phyloP scores from a whole-genome alignment of 1,139 yeast genomes.

The Pichia sp. region DNA sequence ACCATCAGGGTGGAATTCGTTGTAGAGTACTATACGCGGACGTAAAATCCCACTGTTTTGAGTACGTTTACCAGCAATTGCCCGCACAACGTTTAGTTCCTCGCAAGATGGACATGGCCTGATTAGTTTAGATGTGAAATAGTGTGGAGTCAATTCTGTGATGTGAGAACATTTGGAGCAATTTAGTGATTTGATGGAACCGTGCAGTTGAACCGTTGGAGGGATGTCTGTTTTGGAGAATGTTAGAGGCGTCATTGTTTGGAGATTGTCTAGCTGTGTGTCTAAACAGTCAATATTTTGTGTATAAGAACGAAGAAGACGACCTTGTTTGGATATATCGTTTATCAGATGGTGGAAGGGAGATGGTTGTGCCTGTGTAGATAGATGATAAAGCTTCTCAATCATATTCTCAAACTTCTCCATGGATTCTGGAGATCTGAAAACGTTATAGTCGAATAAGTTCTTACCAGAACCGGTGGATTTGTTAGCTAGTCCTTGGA shows the following conservation, averaged over 20 bases:
- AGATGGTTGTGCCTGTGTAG: slow-evolving; percentile 59
- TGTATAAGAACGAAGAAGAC: slow-evolving; percentile 67
- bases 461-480: slow-evolving; percentile 58
- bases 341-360: slow-evolving; percentile 63
- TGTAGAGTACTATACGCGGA: slow-evolving; percentile 79
- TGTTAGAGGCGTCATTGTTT: slow-evolving; percentile 39
- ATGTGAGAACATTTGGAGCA: slow-evolving; percentile 69
- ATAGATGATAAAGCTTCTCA: slow-evolving; percentile 50
- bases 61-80: slow-evolving; percentile 58
- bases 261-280: slow-evolving; percentile 37
- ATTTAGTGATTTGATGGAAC: slow-evolving; percentile 60
- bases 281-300: slow-evolving; percentile 61
- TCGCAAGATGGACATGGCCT: slow-evolving; percentile 53
- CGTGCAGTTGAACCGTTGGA: slow-evolving; percentile 68
- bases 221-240: slow-evolving; percentile 34
- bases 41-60: slow-evolving; percentile 73
- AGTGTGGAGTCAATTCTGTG: slow-evolving; percentile 33
- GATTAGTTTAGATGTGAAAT: slow-evolving; percentile 26
- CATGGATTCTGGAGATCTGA: slow-evolving; percentile 55
- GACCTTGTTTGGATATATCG: slow-evolving; percentile 49
- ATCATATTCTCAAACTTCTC: slow-evolving; percentile 68
- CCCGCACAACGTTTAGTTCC: slow-evolving; percentile 43
- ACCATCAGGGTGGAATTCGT: slow-evolving; percentile 84
- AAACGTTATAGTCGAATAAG: slow-evolving; percentile 74
- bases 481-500: slow-evolving; percentile 43